phyloP scores from a whole-genome alignment of 495 filamentous ascomycete genomes.

The Penicillium chermesinum region DNA sequence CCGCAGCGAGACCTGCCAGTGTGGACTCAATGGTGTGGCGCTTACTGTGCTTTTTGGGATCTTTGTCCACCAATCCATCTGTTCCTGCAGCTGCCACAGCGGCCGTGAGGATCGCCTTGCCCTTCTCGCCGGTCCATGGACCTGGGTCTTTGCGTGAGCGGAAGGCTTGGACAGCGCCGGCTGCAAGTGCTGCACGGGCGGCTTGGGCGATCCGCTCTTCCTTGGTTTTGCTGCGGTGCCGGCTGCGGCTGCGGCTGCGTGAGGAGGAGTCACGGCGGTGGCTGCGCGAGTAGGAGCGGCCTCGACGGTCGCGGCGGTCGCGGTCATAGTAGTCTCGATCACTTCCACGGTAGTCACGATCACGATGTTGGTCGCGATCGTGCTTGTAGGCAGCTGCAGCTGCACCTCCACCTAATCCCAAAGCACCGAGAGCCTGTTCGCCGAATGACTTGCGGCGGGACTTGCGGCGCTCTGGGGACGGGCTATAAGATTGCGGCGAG shows the following conservation, averaged over 20 bases:
- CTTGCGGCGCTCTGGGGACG: conserved; percentile 33
- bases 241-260: conserved; percentile 39
- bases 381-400: not conserved
- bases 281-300: conserved; percentile 39
- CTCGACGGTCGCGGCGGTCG: conserved; percentile 20
- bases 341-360: conserved; percentile 9
- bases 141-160: conserved; percentile 79
- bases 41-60: conserved; percentile 70
- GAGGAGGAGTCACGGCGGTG: conserved; percentile 51
- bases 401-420: conserved; percentile 57
- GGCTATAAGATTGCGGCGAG: conserved; percentile 37
- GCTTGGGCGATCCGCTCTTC: conserved; percentile 74
- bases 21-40: conserved; percentile 67
- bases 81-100: conserved; percentile 80
- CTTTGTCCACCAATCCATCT: conserved; percentile 66
- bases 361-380: conserved; percentile 8
- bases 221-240: conserved; percentile 34
- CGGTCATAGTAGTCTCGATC: conserved; percentile 21
- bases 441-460: conserved; percentile 65
- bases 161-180: conserved; percentile 85
- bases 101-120: conserved; percentile 80
- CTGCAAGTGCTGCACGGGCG: conserved; percentile 76
- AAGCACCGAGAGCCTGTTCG: conserved; percentile 59
- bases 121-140: conserved; percentile 78
- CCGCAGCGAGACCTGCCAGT: conserved; percentile 79